Base-by-base conservation (phyloP, 179 eudicot genomes). In the Sideroxylon spinosum region DNA sequence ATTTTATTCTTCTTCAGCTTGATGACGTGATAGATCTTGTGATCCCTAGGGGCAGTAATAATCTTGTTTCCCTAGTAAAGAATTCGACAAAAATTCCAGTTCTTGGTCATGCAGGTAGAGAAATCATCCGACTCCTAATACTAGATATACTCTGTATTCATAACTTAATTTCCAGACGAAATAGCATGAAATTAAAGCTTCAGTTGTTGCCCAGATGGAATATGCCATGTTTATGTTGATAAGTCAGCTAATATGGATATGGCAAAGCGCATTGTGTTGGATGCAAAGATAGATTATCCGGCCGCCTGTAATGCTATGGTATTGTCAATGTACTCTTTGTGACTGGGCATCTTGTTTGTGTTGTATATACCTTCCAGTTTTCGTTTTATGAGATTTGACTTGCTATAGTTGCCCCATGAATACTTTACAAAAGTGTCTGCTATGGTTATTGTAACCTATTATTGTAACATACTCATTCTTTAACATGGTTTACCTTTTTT, bases 1-100 rank as follows among this genome's bases (percentile, higher is more conserved):
- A 48, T 11, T 57, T 73, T 81, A 19, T 78, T 78, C 32, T 84
- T 23, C 32, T 84, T 20, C 88, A 95, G 99, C 93, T 92, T 81
- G 99, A 95, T 84, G 98, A 94, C 86, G 99, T 94, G 61, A 95
- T 95, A 81, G 98, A 95, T 83, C 98, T 95, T 55, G 99, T 95
- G 77, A 95, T 95, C 73, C 99, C 99, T 50, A 94, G 98, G 87
- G 99, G 99, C 79, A 95, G 98, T 90, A 95, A 95, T 81, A 85
- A 87, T 79, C 99, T 95, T 78, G 99, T 95, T 72, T 85, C 97
- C 77, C 90, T 93, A 84, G 87, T 95, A 67, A 94, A 91, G 85
- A 87, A 88, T 68, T 91, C 95, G 29, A 95, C 99, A 71, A 92
- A 91, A 86, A 95, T 95, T 76, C 99, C 99, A 17, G 99, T 95